Conservation (phyloP, 2,329 filamentous ascomycete genomes). For the Coleophoma cylindrospora region DNA sequence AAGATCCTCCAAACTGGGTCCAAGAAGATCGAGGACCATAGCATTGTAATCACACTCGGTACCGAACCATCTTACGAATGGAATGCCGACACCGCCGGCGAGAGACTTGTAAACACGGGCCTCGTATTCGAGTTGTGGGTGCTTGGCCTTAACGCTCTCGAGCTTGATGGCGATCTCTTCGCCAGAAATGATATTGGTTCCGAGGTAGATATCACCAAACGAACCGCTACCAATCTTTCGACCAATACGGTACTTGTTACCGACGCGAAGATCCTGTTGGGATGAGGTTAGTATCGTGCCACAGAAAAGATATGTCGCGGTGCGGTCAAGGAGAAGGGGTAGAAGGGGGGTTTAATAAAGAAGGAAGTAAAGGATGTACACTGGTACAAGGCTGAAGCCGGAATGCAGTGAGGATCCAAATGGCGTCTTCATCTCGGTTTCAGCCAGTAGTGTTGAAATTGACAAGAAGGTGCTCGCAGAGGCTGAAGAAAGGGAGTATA, state of each 20-base stretch:
- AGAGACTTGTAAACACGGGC: constrained; percentile 88
- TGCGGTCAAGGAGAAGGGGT: background rate
- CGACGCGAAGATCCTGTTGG: constrained; percentile 88
- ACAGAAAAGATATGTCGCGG: too few species aligned
- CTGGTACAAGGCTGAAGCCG: constrained; percentile 19
- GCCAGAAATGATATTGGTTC: constrained; percentile 98
- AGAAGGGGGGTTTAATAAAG: background rate
- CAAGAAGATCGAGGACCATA: constrained; percentile 97
- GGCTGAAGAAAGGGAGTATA: constrained; percentile 32
- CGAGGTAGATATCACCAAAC: constrained; percentile 98
- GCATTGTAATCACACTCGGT: constrained; percentile 99
- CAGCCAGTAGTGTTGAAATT: constrained; percentile 12
- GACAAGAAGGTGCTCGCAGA: constrained; percentile 24
- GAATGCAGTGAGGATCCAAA: constrained; percentile 7
- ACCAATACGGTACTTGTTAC: constrained; percentile 99
- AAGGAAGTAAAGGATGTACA: constrained; percentile 4
- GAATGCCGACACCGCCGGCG: constrained; percentile 94
- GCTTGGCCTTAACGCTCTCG: constrained; percentile 98
- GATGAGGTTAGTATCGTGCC: constrained; percentile 3
- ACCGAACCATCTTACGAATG: constrained; percentile 98
- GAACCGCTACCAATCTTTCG: constrained; percentile 97
- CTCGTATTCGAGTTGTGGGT: constrained; percentile 98
- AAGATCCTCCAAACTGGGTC: constrained; percentile 91
- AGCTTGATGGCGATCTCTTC: constrained; percentile 99
- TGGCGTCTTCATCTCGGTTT: constrained; percentile 7